A percentile compares a stretch with the other conserved stretches of the same genome.
phyloP scores from a whole-genome alignment of 345 rosid genomes.

The Lenwebbia sp. region DNA sequence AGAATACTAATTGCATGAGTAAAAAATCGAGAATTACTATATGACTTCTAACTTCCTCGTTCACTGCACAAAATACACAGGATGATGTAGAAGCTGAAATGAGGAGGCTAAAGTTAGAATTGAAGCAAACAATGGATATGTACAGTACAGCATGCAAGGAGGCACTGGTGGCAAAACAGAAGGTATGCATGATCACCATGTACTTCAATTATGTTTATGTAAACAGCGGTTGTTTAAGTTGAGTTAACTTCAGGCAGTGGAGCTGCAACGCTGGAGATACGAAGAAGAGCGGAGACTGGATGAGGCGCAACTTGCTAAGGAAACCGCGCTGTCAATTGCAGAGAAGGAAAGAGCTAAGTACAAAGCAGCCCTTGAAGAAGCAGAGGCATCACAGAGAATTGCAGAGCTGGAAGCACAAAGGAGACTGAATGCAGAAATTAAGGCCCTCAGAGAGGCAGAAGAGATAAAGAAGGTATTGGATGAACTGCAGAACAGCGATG shows the following conservation, averaged over 20 bases:
- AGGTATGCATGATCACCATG: constrained; percentile 16
- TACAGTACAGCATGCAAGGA: constrained; percentile 83
- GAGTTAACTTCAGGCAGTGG: constrained; percentile 40
- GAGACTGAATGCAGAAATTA: constrained; percentile 37
- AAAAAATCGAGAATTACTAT: not conserved
- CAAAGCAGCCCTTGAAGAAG: constrained; percentile 57
- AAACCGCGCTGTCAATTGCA: constrained; percentile 38
- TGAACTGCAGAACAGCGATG: constrained; percentile 9
- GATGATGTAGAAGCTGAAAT: constrained; percentile 84
- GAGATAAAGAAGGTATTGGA: constrained; percentile 24
- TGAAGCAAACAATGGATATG: constrained; percentile 82
- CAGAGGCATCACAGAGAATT: constrained; percentile 50
- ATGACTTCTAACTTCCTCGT: not conserved
- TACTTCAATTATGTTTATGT: not conserved
- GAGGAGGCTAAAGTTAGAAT: constrained; percentile 76
- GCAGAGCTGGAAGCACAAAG: constrained; percentile 56
- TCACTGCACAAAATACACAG: constrained; percentile 11
- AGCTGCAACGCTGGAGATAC: constrained; percentile 55
- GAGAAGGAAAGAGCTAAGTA: constrained; percentile 57
- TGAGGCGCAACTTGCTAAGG: constrained; percentile 52
- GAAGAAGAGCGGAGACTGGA: constrained; percentile 51
- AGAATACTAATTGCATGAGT: not conserved
- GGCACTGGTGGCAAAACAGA: constrained; percentile 71
- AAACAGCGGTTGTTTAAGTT: not conserved
- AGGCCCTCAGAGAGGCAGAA: constrained; percentile 44